Evolutionary conservation across 179 eudicot genomes (phyloP).

Genomic region (Camellia oleifera): DNA sequence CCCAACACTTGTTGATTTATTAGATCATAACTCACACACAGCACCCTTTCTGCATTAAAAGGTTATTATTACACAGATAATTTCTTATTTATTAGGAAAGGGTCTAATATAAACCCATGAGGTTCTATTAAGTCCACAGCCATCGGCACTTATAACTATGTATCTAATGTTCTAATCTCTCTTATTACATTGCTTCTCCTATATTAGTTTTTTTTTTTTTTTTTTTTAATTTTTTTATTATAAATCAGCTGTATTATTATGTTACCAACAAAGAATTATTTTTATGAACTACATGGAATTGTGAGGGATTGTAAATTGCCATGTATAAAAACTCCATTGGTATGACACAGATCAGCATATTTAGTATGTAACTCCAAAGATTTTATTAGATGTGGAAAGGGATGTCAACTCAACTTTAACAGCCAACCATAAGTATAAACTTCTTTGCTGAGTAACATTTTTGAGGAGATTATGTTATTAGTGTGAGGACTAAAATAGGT

Average conservation of each 20-base stretch:
- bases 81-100: not conserved
- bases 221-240: no score
- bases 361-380: no score
- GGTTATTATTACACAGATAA: not conserved
- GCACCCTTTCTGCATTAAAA: not conserved
- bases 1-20: not conserved
- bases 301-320: no score
- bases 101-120: not conserved
- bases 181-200: not conserved
- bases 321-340: no score
- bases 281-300: not conserved
- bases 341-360: no score
- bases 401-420: no score
- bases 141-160: not conserved
- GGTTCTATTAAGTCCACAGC: not conserved
- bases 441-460: no score
- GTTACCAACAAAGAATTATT: not conserved
- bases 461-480: no score
- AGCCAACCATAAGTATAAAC: no score
- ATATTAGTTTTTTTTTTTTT: no score
- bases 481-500: no score
- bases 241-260: not conserved
- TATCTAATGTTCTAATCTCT: not conserved
- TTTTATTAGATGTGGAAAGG: no score
- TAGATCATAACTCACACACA: not conserved